These are phyloP conservation scores for Saccharum spontaneum DNA, from an alignment of 176 grass and related monocot species.

Conservation along the genomic window DNA sequence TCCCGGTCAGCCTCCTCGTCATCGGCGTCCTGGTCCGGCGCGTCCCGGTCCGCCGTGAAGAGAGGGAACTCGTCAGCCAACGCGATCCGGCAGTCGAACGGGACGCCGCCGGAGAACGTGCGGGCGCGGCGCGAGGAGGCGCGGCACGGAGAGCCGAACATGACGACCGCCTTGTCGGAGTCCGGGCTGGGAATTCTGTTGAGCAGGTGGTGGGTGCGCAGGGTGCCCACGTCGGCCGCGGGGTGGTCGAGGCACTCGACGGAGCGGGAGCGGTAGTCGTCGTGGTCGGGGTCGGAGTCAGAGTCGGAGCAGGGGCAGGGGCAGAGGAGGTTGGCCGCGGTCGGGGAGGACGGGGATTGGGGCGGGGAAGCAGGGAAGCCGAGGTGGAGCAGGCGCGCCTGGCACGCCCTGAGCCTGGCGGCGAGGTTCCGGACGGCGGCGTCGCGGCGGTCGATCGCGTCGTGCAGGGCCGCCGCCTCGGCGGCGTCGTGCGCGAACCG, in stretches of 20 bases:
- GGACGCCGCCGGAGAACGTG: constrained; percentile 11
- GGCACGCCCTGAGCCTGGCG: constrained; percentile 34
- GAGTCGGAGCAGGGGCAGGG: background rate
- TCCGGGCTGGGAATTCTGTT: constrained; percentile 31
- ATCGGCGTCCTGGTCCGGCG: too few relatives aligned
- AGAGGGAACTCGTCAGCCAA: constrained; percentile 39
- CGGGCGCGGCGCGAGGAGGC: constrained; percentile 9
- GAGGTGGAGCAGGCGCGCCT: constrained; percentile 46
- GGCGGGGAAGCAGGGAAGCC: constrained; percentile 25
- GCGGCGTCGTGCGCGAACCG: constrained; percentile 61
- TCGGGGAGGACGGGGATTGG: background rate
- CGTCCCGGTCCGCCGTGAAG: background rate
- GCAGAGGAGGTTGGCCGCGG: background rate
- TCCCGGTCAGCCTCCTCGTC: constrained; percentile 32
- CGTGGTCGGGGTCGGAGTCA: background rate
- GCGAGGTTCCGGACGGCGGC: constrained; percentile 30
- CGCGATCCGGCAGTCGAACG: background rate
- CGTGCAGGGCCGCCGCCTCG: constrained; percentile 40
- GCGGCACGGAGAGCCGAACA: constrained; percentile 18
- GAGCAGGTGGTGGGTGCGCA: constrained; percentile 46
- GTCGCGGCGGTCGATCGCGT: constrained; percentile 45
- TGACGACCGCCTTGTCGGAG: constrained; percentile 16
- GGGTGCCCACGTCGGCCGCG: constrained; percentile 32
- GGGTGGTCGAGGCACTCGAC: constrained; percentile 6
- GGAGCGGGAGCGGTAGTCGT: constrained; percentile 1